phyloP scores from a whole-genome alignment of 2,329 filamentous ascomycete genomes.

The Fusarium sp. region DNA sequence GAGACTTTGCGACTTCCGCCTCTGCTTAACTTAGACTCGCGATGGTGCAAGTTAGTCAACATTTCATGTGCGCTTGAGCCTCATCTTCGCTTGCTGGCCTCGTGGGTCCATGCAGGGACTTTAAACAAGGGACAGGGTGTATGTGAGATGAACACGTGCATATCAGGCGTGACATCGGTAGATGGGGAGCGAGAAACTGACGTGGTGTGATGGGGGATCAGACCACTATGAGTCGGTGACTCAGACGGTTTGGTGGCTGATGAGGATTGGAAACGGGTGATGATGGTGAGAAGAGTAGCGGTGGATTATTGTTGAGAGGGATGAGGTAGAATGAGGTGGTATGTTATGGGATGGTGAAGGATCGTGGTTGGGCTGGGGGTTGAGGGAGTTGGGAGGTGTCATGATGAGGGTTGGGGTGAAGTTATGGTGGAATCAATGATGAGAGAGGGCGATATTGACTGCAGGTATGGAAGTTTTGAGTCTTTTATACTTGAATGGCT shows the following conservation, averaged over 20 bases:
- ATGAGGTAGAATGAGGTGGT: background rate
- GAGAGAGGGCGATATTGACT: background rate
- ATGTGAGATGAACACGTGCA: conserved; percentile 1
- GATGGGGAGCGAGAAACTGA: conserved; percentile 13
- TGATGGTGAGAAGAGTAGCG: background rate
- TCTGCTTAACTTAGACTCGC: background rate
- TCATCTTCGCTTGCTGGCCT: background rate
- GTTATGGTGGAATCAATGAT: background rate
- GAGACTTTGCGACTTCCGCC: background rate
- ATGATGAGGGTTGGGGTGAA: background rate
- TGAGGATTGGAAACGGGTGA: conserved; percentile 14
- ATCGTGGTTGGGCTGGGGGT: background rate
- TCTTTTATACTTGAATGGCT: background rate
- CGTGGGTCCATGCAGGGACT: conserved; percentile 27
- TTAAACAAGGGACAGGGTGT: background rate
- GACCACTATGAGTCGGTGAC: conserved; percentile 40
- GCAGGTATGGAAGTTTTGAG: background rate
- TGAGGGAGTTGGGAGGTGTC: background rate
- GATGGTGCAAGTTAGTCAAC: background rate
- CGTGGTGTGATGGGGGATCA: conserved; percentile 30
- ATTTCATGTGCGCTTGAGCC: background rate
- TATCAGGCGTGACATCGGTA: conserved; percentile 25
- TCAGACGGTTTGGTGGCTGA: conserved; percentile 33
- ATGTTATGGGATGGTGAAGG: background rate
- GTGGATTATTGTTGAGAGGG: background rate